Evolutionary conservation across 2,329 filamentous ascomycete genomes (phyloP), one percentile per base, ranked within the genome.

Genomic region (Aureobasidium zeae): DNA sequence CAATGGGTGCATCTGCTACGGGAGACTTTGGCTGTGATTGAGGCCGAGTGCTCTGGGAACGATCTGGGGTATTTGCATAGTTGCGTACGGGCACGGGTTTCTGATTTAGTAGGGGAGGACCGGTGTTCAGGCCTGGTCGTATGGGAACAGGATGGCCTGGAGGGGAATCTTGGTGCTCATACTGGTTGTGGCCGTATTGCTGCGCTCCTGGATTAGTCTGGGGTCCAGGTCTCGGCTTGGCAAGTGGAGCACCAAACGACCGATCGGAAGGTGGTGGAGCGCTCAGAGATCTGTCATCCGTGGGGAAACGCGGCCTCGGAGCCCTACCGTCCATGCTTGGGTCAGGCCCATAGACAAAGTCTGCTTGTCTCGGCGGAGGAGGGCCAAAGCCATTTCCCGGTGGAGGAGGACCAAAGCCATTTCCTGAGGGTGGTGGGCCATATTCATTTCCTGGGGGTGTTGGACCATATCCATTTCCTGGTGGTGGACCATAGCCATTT

Each of bases 61-160:
- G 12, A 3, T 37, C 33, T 4, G 46, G 32, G 24, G 37, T 47
- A 21, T 26, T 50, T 4, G 52, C 55, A 53, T 67, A 63, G 52
- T 77, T 72, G 32, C 72, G 67, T 16, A 75, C 61, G 5, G 73
- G 74, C 20, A 64, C 66, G 47, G 65, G 76, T 58, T 67, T 71
- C 17, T 60, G 51, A 13, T 56, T 55, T 47, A 63, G 63, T 48
- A 55, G 37, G 19, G 45, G 28, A 56, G 54, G 44, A 29, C 47
- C 50, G 9, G 64, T 57, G 51, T 63, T 66, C 10, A 72, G 62
- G 1, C 74, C 74, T 5, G 70, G 65, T 19, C 75, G 65, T 32
- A 76, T 69, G 7, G 75, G 74, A 9, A 58, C 61, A 19, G 74
- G 75, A 51, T 77, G 74, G 33, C 69, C 62, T 21, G 74, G 73